These are phyloP conservation scores for Aspergillus sp. DNA, from an alignment of 2,329 filamentous ascomycete species.

Conservation along the genomic window DNA sequence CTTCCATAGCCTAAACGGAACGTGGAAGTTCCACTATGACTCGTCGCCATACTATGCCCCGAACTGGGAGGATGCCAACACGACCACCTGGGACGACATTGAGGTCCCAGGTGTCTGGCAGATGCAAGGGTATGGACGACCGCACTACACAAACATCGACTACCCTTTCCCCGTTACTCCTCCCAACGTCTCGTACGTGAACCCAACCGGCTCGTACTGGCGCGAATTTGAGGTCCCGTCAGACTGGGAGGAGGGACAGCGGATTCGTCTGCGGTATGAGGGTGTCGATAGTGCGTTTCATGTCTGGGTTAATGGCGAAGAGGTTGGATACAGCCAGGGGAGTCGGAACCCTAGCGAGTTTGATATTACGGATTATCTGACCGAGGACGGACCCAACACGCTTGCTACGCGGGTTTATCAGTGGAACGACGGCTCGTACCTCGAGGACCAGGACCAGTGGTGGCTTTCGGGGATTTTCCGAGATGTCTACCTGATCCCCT, in stretches of 20 bases:
- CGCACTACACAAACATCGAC: constrained; percentile 71
- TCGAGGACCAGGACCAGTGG: constrained; percentile 73
- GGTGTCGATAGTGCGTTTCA: constrained; percentile 75
- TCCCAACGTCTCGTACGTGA: constrained; percentile 64
- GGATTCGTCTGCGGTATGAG: constrained; percentile 69
- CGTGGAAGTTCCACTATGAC: constrained; percentile 28
- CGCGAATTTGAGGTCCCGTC: constrained; percentile 59
- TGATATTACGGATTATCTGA: constrained; percentile 59
- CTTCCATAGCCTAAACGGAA: constrained; percentile 23
- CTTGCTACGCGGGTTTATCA: constrained; percentile 67
- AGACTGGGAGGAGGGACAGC: constrained; percentile 51
- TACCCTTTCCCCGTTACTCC: constrained; percentile 70
- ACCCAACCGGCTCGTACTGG: constrained; percentile 68
- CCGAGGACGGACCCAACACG: constrained; percentile 59
- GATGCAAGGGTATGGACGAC: constrained; percentile 68
- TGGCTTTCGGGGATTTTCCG: constrained; percentile 70
- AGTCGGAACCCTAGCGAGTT: constrained; percentile 72
- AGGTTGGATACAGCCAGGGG: constrained; percentile 71
- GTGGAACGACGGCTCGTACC: constrained; percentile 70
- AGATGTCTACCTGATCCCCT: constrained; percentile 65
- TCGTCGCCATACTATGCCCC: constrained; percentile 20
- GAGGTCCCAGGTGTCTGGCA: constrained; percentile 72
- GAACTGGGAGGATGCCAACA: constrained; percentile 16
- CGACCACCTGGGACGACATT: constrained; percentile 40
- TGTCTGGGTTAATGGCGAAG: constrained; percentile 67